Percentiles rank a stretch among this genome's conserved stretches.
These are phyloP conservation scores for Phytophthora citrophthora DNA, from an alignment of 352 stramenopile genomes.

Conservation along the genomic window DNA sequence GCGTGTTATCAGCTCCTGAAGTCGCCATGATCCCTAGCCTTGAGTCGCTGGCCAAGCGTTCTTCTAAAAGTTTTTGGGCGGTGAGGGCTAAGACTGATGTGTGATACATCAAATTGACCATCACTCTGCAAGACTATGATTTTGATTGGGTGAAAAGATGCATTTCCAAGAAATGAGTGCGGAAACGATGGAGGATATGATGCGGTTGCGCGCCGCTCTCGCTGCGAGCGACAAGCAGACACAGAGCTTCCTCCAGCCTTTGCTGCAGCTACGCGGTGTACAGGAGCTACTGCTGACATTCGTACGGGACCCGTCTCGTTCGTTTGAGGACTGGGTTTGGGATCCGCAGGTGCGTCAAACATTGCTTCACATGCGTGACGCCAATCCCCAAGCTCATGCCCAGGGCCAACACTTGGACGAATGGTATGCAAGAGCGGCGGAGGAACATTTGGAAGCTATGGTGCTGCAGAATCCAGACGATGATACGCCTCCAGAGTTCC, in stretches of 20 bases:
- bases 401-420: conserved; percentile 41
- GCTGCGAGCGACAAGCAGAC: conserved; percentile 54
- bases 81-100: conserved; percentile 6
- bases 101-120: conserved; percentile 8
- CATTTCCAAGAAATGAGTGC: too few species aligned
- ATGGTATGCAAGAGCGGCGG: conserved; percentile 50
- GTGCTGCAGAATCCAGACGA: conserved; percentile 29
- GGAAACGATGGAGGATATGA: conserved; percentile 31
- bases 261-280: conserved; percentile 65
- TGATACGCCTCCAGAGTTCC: conserved; percentile 26
- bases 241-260: conserved; percentile 55
- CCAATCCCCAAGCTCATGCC: conserved; percentile 30
- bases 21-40: conserved; percentile 21
- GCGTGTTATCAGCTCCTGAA: conserved; percentile 12
- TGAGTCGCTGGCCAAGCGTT: conserved; percentile 21
- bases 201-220: conserved; percentile 50
- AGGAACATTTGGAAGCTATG: conserved; percentile 24
- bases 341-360: conserved; percentile 66
- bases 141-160: too few species aligned
- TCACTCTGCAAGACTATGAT: conserved; percentile 2
- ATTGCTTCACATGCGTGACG: conserved; percentile 50
- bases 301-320: conserved; percentile 54
- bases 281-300: conserved; percentile 81
- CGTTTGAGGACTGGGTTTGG: conserved; percentile 83
- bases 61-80: not conserved